Base-by-base conservation (phyloP, 805 yeast species). In the Maudiozyma saulgeensis region DNA sequence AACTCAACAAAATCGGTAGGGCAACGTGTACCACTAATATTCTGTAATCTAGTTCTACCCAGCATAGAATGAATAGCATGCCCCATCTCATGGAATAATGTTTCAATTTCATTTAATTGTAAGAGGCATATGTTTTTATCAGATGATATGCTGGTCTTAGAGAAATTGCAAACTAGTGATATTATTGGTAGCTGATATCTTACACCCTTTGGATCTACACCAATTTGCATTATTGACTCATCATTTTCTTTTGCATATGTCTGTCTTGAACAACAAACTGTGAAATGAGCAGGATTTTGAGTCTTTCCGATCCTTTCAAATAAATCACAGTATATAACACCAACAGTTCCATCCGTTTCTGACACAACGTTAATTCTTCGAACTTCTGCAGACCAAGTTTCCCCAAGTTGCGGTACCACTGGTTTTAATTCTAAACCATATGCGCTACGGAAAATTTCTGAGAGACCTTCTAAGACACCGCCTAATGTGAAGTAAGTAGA, bases 31-130 rank as follows among this genome's bases (percentile, higher is more conserved):
- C 99, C 99, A 34, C 95, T 82, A 8, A 91, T 84, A 63, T 89
- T 93, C 63, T 93, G 99, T 47, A 91, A 69, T 41, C 82, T 75
- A 0, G 99, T 93, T 53, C 91, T 76, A 0, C 98, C 99, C 19
- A 93, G 69, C 96, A 93, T 91, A 2, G 97, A 87, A 65, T 93
- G 99, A 79, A 93, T 85, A 1, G 98, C 98, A 67, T 93, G 99
- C 0, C 99, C 99, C 96, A 93, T 89, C 68, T 93, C 99, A 67
- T 93, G 99, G 70, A 93, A 93, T 18, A 93, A 70, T 0, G 99
- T 93, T 58, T 91, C 96, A 19, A 91, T 89, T 59, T 93, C 98
- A 50, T 75, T 78, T 50, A 87, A 72, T 12, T 82, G 73, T 39
- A 91, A 67, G 18, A 86, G 69, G 31, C 90, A 81, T 21, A 79